Conservation (phyloP, 352 stramenopile genomes). For the Phytophthora colocasiae region DNA sequence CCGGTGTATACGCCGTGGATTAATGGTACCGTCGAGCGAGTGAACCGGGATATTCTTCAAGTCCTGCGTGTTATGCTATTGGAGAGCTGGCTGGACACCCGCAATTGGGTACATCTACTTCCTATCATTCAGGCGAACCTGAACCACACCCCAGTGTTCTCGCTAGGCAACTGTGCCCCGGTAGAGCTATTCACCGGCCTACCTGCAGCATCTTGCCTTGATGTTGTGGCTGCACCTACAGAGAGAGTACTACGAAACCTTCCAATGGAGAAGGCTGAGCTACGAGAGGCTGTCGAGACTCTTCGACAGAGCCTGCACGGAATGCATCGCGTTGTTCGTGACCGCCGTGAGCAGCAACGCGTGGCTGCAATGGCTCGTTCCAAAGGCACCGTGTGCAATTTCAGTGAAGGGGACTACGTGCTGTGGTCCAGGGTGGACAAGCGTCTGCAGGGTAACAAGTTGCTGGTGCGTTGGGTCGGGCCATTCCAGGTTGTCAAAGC, state of each 20-base stretch:
- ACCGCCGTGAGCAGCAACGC: neutral
- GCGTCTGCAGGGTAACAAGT: constrained; percentile 10
- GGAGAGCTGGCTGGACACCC: constrained; percentile 12
- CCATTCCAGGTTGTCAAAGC: constrained; percentile 16
- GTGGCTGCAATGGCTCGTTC: constrained; percentile 10
- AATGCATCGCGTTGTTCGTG: neutral
- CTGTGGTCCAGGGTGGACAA: constrained; percentile 17
- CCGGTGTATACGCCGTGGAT: constrained; percentile 1
- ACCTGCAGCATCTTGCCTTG: neutral
- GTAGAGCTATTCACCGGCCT: constrained; percentile 11
- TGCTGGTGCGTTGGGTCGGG: constrained; percentile 10
- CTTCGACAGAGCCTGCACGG: neutral
- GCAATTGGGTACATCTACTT: constrained; percentile 18
- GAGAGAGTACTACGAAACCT: neutral
- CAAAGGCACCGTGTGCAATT: constrained; percentile 17
- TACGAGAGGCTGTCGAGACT: neutral
- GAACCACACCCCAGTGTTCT: constrained; percentile 3
- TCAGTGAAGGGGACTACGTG: constrained; percentile 14
- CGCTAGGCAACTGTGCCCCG: constrained; percentile 8
- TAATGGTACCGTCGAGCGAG: constrained; percentile 6
- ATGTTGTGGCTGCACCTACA: neutral
- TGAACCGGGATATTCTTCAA: constrained; percentile 19
- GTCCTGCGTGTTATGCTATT: constrained; percentile 8
- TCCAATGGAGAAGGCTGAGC: neutral
- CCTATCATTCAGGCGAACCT: constrained; percentile 11